A percentile compares a stretch with the other conserved stretches of the same genome.
phyloP scores from a whole-genome alignment of 176 grass and related monocot species.

The Ampelocalamus luodianensis region DNA sequence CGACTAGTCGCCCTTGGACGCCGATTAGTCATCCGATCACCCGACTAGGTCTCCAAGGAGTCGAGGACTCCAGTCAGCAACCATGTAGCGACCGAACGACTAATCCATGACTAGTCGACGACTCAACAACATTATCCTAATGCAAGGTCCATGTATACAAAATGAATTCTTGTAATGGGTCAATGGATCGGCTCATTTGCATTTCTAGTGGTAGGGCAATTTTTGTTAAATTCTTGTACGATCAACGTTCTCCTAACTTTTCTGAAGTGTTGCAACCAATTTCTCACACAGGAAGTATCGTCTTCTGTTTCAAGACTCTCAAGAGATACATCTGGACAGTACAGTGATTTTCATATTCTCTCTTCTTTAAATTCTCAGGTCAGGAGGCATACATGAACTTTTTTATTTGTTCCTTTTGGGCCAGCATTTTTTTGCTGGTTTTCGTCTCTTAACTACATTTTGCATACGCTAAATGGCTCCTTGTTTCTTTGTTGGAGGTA shows the following conservation, averaged over 20 bases:
- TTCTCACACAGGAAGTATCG: conserved; percentile 76
- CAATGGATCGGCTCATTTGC: background rate
- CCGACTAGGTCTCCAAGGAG: no score
- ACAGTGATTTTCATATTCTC: conserved; percentile 97
- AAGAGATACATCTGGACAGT: conserved; percentile 93
- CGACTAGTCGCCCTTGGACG: no score
- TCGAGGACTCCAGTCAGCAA: no score
- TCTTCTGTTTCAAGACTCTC: conserved; percentile 88
- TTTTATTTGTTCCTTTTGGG: conserved; percentile 17
- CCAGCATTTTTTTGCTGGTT: conserved; percentile 19
- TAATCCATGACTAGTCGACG: no score
- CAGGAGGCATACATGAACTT: conserved; percentile 38
- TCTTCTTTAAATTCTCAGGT: conserved; percentile 99
- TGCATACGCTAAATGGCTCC: conserved; percentile 24
- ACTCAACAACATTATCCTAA: background rate
- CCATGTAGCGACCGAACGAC: no score
- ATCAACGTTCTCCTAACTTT: conserved; percentile 17
- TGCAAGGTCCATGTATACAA: background rate
- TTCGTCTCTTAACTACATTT: conserved; percentile 22
- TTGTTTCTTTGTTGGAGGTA: conserved; percentile 64
- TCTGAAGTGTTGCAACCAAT: conserved; percentile 28
- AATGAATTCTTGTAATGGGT: background rate
- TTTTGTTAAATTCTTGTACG: background rate
- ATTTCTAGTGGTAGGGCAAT: background rate
- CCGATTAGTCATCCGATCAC: no score